Base-by-base conservation (phyloP, 352 stramenopile species). In the Phytophthora sp. region DNA sequence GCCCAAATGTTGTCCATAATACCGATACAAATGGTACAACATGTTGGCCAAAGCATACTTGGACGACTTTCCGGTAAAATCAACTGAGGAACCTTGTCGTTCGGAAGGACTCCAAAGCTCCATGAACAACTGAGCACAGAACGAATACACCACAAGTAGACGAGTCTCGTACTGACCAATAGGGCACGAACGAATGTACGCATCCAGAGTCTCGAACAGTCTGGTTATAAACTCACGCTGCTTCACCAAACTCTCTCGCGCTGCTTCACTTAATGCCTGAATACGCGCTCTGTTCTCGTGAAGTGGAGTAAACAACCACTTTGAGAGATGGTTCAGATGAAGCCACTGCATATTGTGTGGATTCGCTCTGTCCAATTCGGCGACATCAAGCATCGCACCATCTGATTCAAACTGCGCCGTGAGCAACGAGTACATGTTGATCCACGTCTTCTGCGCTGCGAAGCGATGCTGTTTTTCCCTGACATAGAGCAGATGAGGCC, bases 1-100 rank as follows among this genome's bases (percentile, higher is more conserved):
- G 2, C 64, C 73, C 26, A 94, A 63, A 42, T 96, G 98, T 71
- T 99, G 94, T 3, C 73, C 79, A 69, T 99, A 99, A 76, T 99
- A 99, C 24, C 91, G 80, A 61, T 94, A 96, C 51, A 99, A 76
- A 63, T 97, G 89, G 66, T 93, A 94, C 50, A 99, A 62, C 64
- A 98, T 87, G 52, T 93, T 96, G 7, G 80, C 91, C 23, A 98
- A 63, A 29, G 80, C 75, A 41, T 88, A 83, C 13, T 77, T 78
- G 0, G 60, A 81, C 35, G 67, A 71, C 36, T 64, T 66, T 7
- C 42, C 18, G 16, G 45, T 29, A 29, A 62, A 50, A n/a, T 60
- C 46, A 46, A 39, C 49, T n/a, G 65, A 60, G 51, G 38, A 55
- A 24, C 16, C 35, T 7, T 53, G 44, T 8, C 18, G 23, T 35